Conservation (phyloP, 2,329 filamentous ascomycete genomes). For the Sphaerostilbella broomeana region DNA sequence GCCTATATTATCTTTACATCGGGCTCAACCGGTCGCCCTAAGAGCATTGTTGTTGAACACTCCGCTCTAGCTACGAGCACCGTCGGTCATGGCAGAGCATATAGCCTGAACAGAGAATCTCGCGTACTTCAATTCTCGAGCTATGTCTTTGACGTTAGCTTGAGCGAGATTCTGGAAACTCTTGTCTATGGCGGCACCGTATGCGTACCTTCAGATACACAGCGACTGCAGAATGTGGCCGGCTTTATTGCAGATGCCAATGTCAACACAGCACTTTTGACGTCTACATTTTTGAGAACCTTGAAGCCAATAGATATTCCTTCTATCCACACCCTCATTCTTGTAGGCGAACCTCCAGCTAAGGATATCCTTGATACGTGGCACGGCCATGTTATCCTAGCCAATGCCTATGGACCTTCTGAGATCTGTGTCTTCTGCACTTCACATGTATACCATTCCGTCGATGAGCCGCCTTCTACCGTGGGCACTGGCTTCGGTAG, state of each 20-base stretch:
- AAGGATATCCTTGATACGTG: conserved; percentile 11
- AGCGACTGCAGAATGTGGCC: conserved; percentile 12
- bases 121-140: conserved; percentile 8
- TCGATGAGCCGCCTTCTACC: conserved; percentile 3
- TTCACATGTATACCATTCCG: conserved; percentile 5
- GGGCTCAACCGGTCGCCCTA: conserved; percentile 5
- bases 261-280: conserved; percentile 11
- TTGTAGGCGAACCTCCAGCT: conserved; percentile 12
- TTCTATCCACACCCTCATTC: conserved; percentile 1
- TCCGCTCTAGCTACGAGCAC: conserved; percentile 4
- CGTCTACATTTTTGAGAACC: conserved; percentile 5
- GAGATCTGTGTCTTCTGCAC: conserved; percentile 11
- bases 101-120: not conserved
- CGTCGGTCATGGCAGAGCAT: not conserved
- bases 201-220: conserved; percentile 8
- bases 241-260: conserved; percentile 5
- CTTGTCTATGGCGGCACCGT: conserved; percentile 8
- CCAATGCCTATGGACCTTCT: conserved; percentile 18
- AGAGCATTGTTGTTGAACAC: conserved; percentile 10
- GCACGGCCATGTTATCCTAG: conserved; percentile 8
- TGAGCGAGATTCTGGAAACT: conserved; percentile 9
- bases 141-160: conserved; percentile 12
- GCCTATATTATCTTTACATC: conserved; percentile 8
- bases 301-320: conserved; percentile 5
- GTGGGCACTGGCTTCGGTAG: conserved; percentile 6